Percentiles rank a stretch among this genome's conserved stretches.
These are phyloP conservation scores for Suillus subluteus DNA, from an alignment of 768 basidiomycete species.

Conservation along the genomic window DNA sequence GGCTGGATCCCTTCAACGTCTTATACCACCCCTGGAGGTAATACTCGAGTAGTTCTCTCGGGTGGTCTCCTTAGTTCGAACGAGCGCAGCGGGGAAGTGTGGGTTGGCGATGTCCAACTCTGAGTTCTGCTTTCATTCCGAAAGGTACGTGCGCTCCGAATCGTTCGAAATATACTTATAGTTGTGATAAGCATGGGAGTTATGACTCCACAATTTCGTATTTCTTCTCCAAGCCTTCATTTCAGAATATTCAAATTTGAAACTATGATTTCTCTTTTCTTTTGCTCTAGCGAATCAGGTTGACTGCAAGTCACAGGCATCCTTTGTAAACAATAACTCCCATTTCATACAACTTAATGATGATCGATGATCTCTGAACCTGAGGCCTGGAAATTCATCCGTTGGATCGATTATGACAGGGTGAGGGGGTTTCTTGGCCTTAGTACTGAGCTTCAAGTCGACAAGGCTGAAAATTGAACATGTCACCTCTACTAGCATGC, in stretches of 20 bases:
- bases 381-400: not conserved
- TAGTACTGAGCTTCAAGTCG: conserved; percentile 8
- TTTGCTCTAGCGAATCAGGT: not conserved
- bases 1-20: conserved; percentile 47
- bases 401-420: not conserved
- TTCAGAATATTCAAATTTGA: not conserved
- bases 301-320: not conserved
- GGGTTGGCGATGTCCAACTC: conserved; percentile 39
- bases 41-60: conserved; percentile 36
- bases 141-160: not conserved
- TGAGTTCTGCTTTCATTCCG: not conserved
- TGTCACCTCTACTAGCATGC: not conserved
- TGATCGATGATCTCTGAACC: not conserved
- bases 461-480: not conserved
- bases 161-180: too few species aligned
- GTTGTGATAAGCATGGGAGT: not conserved
- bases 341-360: not conserved
- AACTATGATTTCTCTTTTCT: not conserved
- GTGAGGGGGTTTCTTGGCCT: conserved; percentile 16
- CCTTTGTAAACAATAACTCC: not conserved
- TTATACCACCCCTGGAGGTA: conserved; percentile 24
- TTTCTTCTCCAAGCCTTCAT: not conserved
- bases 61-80: conserved; percentile 47
- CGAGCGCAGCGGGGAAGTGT: conserved; percentile 44
- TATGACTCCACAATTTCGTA: not conserved